Percentiles rank a stretch among this genome's conserved stretches.
These are phyloP conservation scores for Aspergillus spinulosporus DNA, from an alignment of 2,329 filamentous ascomycete genomes.

Conservation along the genomic window DNA sequence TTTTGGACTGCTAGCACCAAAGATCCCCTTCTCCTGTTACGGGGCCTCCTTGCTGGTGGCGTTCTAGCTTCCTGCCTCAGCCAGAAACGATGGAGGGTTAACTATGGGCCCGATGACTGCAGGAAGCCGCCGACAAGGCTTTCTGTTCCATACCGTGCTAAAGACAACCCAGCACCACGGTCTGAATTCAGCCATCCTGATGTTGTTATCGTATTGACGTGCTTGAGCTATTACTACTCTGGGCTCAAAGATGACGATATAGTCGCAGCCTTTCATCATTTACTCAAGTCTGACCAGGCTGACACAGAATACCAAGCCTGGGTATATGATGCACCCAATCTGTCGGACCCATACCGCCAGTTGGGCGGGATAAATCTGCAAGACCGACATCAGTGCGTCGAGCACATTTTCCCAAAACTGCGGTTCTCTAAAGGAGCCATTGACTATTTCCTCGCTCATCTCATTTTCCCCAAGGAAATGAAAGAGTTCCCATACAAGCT, in stretches of 20 bases:
- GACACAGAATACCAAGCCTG: slow-evolving; percentile 48
- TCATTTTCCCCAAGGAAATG: slow-evolving; percentile 63
- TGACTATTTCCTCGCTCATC: slow-evolving; percentile 62
- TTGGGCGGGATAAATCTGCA: slow-evolving; percentile 59
- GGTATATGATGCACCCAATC: slow-evolving; percentile 29
- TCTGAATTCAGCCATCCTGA: slow-evolving; percentile 66
- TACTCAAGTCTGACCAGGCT: slow-evolving; percentile 56
- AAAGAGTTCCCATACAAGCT: slow-evolving; percentile 65
- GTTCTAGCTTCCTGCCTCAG: slow-evolving; percentile 56
- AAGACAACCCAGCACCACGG: slow-evolving; percentile 56
- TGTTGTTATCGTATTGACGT: slow-evolving; percentile 57
- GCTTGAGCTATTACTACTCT: slow-evolving; percentile 57
- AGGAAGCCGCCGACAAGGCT: slow-evolving; percentile 55
- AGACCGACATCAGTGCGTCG: slow-evolving; percentile 52
- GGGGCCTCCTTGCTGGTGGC: slow-evolving; percentile 56
- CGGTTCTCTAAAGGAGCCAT: slow-evolving; percentile 55
- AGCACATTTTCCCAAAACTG: slow-evolving; percentile 56
- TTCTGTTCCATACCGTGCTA: slow-evolving; percentile 61
- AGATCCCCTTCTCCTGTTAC: slow-evolving; percentile 30
- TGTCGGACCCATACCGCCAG: slow-evolving; percentile 43
- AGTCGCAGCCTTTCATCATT: slow-evolving; percentile 46
- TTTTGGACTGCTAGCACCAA: slow-evolving; percentile 49
- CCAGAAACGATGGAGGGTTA: slow-evolving; percentile 64
- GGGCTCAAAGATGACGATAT: slow-evolving; percentile 57
- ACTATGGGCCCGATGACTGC: slow-evolving; percentile 58